Evolutionary conservation across 2,329 filamentous ascomycete species (phyloP).

Genomic region (Talaromyces pinophilus): DNA sequence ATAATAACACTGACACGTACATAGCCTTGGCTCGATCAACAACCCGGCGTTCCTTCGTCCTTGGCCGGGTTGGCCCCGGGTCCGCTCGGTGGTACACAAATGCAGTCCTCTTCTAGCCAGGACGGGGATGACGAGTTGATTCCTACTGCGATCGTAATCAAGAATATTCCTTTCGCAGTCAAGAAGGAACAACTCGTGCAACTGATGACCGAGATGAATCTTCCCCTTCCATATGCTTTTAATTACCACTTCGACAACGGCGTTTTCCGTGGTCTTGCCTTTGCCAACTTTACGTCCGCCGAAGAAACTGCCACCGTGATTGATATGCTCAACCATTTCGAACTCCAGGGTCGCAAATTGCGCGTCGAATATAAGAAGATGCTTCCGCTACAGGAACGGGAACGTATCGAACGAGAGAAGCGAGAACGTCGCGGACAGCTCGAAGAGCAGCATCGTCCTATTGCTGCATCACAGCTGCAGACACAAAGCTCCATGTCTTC

Average conservation of each 20-base stretch:
- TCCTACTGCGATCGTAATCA: conserved; percentile 97
- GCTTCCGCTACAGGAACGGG: conserved; percentile 89
- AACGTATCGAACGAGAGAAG: conserved; percentile 96
- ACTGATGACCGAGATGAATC: conserved; percentile 90
- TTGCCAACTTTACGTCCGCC: conserved; percentile 96
- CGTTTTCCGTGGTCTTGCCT: conserved; percentile 91
- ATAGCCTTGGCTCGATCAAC: conserved; percentile 66
- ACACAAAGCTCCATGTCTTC: conserved; percentile 86
- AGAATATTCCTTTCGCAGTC: conserved; percentile 98
- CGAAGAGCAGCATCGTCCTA: conserved; percentile 90
- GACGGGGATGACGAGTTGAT: conserved; percentile 78
- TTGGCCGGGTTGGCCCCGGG: conserved; percentile 20
- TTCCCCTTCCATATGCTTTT: conserved; percentile 95
- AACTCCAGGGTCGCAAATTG: conserved; percentile 90
- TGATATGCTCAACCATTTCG: conserved; percentile 90
- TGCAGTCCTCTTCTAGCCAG: conserved; percentile 38
- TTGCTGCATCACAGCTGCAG: conserved; percentile 65
- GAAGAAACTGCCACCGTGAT: conserved; percentile 94
- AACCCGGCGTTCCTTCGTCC: conserved; percentile 43
- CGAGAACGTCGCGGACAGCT: conserved; percentile 91
- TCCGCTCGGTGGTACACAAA: conserved; percentile 24
- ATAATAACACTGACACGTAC: conserved; percentile 17
- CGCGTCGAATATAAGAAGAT: conserved; percentile 99
- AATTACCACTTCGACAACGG: conserved; percentile 99
- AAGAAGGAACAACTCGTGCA: conserved; percentile 93